A percentile compares a stretch with the other conserved stretches of the same genome.
phyloP scores from a whole-genome alignment of 495 filamentous ascomycete species.

The Corynascus novoguineensis region DNA sequence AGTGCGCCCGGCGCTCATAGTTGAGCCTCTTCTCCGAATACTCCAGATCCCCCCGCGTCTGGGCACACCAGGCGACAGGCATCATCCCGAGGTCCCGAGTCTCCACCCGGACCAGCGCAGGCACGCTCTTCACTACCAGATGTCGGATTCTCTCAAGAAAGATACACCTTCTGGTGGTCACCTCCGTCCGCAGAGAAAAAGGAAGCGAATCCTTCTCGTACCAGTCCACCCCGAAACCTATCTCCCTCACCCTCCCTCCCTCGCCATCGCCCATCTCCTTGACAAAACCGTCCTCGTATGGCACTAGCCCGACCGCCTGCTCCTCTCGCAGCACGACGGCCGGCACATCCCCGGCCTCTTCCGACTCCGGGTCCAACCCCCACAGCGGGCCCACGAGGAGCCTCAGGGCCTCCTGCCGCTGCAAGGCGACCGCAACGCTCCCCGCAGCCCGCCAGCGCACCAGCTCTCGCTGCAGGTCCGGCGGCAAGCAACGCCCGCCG shows the following conservation, averaged over 20 bases:
- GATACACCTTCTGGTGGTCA: neutral
- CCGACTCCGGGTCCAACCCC: neutral
- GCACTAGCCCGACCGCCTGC: neutral
- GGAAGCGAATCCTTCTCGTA: constrained; percentile 8
- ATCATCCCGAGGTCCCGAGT: neutral
- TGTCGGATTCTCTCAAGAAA: neutral
- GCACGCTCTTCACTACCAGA: constrained; percentile 3
- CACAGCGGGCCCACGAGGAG: neutral
- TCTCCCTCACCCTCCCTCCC: neutral
- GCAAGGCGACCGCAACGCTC: neutral
- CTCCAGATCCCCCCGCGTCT: neutral
- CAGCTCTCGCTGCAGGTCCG: constrained; percentile 3
- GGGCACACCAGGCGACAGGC: neutral
- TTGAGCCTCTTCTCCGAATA: neutral
- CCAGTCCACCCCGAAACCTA: neutral
- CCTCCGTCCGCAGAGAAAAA: neutral
- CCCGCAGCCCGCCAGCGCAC: neutral
- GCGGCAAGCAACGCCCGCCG: neutral
- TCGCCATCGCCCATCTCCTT: too few species aligned
- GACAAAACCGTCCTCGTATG: constrained; percentile 4
- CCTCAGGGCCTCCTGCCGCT: neutral
- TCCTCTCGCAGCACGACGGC: constrained; percentile 2
- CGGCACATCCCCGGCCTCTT: neutral
- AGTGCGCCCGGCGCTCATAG: constrained; percentile 6
- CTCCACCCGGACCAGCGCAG: neutral